Evolutionary conservation across 192 early-diverging fungal genomes (phyloP).

Genomic region (Podila epicladia): DNA sequence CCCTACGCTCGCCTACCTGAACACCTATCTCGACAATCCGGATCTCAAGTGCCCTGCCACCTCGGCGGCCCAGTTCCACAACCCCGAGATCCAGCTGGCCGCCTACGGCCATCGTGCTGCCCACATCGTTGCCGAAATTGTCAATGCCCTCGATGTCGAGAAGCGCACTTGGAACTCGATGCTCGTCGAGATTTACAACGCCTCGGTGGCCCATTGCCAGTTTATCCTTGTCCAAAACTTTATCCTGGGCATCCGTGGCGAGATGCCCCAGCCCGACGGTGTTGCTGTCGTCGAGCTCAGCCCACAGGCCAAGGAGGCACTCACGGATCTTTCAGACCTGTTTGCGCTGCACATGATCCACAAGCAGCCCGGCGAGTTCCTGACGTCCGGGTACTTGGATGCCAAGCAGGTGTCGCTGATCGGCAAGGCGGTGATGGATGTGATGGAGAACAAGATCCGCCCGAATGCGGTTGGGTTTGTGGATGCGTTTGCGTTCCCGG

Average conservation of each 20-base stretch:
- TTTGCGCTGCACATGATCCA: slow-evolving; percentile 73
- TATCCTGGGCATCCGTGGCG: slow-evolving; percentile 62
- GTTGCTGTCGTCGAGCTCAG: slow-evolving; percentile 34
- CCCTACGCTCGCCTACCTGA: slow-evolving; percentile 50
- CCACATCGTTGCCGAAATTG: slow-evolving; percentile 66
- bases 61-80: slow-evolving; percentile 26
- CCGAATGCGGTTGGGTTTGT: slow-evolving; percentile 81
- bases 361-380: slow-evolving; percentile 72
- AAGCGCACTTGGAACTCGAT: slow-evolving; percentile 79
- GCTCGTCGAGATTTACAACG: slow-evolving; percentile 75
- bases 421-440: slow-evolving; percentile 55
- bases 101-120: slow-evolving; percentile 81
- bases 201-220: slow-evolving; percentile 81
- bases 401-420: slow-evolving; percentile 56
- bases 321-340: slow-evolving; percentile 55
- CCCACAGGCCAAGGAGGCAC: slow-evolving; percentile 45
- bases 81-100: slow-evolving; percentile 62
- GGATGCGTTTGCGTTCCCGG: slow-evolving; percentile 82
- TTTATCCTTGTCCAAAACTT: slow-evolving; percentile 80
- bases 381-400: slow-evolving; percentile 62
- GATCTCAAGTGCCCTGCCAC: slow-evolving; percentile 58
- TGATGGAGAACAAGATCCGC: slow-evolving; percentile 68
- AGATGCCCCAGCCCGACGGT: slow-evolving; percentile 46
- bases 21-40: slow-evolving; percentile 62
- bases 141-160: slow-evolving; percentile 66